phyloP scores from a whole-genome alignment of 768 basidiomycete species.

The Pleurotus giganteus region DNA sequence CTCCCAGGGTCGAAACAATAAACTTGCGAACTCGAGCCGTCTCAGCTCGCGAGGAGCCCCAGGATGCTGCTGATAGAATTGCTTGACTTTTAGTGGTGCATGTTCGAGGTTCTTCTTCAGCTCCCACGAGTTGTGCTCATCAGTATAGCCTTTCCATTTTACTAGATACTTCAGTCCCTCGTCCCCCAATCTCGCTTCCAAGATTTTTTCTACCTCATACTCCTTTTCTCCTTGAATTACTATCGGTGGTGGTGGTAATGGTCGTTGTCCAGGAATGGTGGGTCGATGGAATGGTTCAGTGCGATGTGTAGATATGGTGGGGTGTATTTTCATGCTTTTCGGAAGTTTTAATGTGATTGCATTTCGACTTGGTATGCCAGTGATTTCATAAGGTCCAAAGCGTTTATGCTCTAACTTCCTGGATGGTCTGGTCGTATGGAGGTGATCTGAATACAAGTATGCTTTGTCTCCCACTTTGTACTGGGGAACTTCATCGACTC shows the following conservation, averaged over 20 bases:
- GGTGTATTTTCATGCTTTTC: slow-evolving; percentile 14
- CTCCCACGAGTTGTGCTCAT: too few species aligned
- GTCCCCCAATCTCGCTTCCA: neutral
- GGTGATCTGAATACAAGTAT: slow-evolving; percentile 5
- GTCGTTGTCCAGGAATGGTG: neutral
- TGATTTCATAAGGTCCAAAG: slow-evolving; percentile 14
- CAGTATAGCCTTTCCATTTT: too few species aligned
- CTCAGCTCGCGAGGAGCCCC: too few species aligned
- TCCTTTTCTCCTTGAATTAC: neutral
- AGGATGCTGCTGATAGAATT: neutral
- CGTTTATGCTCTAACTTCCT: slow-evolving; percentile 11
- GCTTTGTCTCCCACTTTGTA: slow-evolving; percentile 16
- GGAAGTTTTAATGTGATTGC: slow-evolving; percentile 17
- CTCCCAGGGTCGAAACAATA: too few species aligned
- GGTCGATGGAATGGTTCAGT: neutral
- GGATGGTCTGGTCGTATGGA: slow-evolving; percentile 12
- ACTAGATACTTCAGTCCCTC: neutral
- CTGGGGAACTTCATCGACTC: slow-evolving; percentile 4
- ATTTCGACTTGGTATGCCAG: neutral
- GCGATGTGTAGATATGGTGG: slow-evolving; percentile 12
- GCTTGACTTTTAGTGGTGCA: neutral
- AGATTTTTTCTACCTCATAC: neutral
- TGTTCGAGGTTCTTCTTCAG: neutral
- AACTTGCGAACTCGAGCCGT: too few species aligned
- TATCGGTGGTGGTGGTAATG: neutral